Percentiles rank a stretch among this genome's conserved stretches.
phyloP scores from a whole-genome alignment of 495 filamentous ascomycete species.

The Penicillium pulvis region DNA sequence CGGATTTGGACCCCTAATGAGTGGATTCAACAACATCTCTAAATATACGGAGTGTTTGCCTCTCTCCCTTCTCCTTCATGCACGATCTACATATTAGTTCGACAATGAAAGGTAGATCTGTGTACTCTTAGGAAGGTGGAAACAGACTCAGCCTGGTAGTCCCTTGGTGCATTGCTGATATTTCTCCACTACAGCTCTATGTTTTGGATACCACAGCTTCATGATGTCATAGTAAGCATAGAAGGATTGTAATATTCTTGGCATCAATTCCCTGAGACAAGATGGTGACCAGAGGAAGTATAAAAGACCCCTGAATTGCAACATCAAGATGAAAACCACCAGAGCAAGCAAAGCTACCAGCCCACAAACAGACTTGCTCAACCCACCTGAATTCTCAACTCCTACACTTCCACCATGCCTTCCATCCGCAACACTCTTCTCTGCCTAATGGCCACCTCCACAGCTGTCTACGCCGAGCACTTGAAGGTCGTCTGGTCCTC shows the following conservation, averaged over 20 bases:
- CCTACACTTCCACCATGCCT: conserved; percentile 8
- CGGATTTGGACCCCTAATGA: too few relatives aligned
- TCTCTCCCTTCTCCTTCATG: background rate
- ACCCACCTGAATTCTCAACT: background rate
- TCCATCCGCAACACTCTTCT: conserved; percentile 15
- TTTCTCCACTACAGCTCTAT: background rate
- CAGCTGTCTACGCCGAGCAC: conserved; percentile 19
- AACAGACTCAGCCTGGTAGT: background rate
- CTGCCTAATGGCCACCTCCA: conserved; percentile 14
- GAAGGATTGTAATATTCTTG: background rate
- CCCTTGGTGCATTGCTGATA: background rate
- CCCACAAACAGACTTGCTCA: background rate
- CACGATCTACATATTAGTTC: background rate
- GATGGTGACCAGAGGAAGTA: background rate
- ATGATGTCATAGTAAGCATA: background rate
- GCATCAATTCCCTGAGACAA: background rate
- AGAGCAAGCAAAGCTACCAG: background rate
- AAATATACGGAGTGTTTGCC: too few relatives aligned
- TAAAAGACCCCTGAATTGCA: background rate
- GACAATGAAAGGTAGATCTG: background rate
- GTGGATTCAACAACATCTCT: too few relatives aligned
- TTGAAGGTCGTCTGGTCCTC: conserved; percentile 20
- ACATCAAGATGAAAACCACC: background rate
- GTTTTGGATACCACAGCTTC: background rate
- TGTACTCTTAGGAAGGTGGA: background rate